These are phyloP conservation scores for Digitaria exilis DNA, from an alignment of 202 grass and related monocot species.

Conservation along the genomic window DNA sequence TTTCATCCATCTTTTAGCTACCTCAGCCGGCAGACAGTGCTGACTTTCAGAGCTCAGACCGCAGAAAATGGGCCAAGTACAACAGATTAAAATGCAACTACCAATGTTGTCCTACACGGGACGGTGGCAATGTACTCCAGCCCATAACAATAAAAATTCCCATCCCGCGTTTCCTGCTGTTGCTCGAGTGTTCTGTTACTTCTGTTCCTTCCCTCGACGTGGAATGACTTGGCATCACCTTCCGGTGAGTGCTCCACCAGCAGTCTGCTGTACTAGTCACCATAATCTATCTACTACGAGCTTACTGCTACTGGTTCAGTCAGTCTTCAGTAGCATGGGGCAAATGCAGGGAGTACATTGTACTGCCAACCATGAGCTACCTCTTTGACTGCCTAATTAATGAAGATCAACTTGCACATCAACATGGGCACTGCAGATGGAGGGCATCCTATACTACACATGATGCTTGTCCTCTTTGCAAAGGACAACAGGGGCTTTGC, in stretches of 20 bases:
- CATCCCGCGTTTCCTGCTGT: background rate
- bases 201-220: background rate
- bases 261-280: background rate
- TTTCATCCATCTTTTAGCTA: background rate
- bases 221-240: background rate
- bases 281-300: background rate
- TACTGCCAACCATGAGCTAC: constrained; percentile 8
- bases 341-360: background rate
- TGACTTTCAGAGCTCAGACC: background rate
- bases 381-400: constrained; percentile 42
- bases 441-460: constrained; percentile 28
- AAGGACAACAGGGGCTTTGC: background rate
- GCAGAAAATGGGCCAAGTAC: background rate
- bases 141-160: background rate
- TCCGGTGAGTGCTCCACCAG: background rate
- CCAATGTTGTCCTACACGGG: background rate
- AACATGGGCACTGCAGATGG: background rate
- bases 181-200: background rate
- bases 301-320: background rate
- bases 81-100: background rate
- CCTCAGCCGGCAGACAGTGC: background rate
- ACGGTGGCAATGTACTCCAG: background rate
- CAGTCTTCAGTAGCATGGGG: background rate
- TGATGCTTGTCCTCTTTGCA: constrained; percentile 40
- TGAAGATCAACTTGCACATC: constrained; percentile 26